Base-by-base conservation (phyloP, 192 early-diverging fungal species). In the Entomortierella parvispora region DNA sequence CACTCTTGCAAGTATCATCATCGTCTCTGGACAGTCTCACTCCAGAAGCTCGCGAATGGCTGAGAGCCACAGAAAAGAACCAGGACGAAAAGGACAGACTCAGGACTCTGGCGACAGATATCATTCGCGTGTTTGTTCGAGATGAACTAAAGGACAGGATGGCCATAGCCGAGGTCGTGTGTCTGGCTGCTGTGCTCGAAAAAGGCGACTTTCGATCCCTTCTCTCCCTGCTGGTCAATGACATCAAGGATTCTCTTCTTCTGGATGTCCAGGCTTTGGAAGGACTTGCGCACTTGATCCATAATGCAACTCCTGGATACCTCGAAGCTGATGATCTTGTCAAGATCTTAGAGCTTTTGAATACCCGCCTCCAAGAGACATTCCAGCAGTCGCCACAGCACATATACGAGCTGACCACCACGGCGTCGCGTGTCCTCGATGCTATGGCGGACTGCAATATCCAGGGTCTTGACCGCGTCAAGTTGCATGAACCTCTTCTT, bases 251-350 rank as follows among this genome's bases (percentile, higher is more conserved):
- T 15, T 56, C 8, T 15, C 20, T 9, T n/a, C 23, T 52, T 12
- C 25, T 52, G 61, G 61, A 34, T 4, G 14, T 34, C 29, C 9
- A 50, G 48, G 18, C 34, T 2, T 32, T 63, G 18, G 50, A 63
- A 40, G 61, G 61, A 18, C 49, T 63, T 5, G 61, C 47, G 12
- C 49, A 52, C 25, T 11, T 63, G 49, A 25, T 63, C 14, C 47
- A 43, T 26, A 26, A 25, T 33, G 47, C 61, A 15, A 2, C 32
- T 8, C 61, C 47, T 3, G 61, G 49, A 5, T 22, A 52, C 25
- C 40, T 63, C n/a, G 33, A 63, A 8, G 34, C 34, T 2, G 49
- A 63, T 42, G 61, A 63, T 31, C 15, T 63, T 34, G 61, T 52
- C 37, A 52, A 63, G 44, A 52, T 63, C 7, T 26, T 63, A n/a